phyloP scores from a whole-genome alignment of 1,284 basidiomycete species.

The Ceratobasidium sp. region DNA sequence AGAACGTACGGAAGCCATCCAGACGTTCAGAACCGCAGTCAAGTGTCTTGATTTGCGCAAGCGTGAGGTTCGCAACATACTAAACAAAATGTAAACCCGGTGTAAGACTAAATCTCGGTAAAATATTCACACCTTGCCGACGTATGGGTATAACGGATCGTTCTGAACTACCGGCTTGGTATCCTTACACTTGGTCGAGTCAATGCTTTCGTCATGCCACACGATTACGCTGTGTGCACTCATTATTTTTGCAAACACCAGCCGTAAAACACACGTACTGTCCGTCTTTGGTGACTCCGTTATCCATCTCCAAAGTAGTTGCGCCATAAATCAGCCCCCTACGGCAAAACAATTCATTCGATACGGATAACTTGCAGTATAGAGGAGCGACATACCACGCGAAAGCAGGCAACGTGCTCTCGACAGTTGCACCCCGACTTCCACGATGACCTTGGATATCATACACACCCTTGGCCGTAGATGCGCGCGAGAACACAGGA shows the following conservation, averaged over 20 bases:
- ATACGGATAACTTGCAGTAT: background rate
- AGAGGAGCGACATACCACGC: slow-evolving; percentile 68
- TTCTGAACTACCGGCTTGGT: slow-evolving; percentile 64
- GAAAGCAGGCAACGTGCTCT: slow-evolving; percentile 78
- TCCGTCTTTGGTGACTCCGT: slow-evolving; percentile 72
- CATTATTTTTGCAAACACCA: background rate
- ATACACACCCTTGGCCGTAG: slow-evolving; percentile 26
- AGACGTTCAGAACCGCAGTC: slow-evolving; percentile 83
- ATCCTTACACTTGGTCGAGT: slow-evolving; percentile 74
- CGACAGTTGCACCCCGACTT: slow-evolving; percentile 78
- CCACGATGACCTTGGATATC: slow-evolving; percentile 78
- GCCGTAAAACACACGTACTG: slow-evolving; percentile 56
- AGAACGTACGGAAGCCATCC: slow-evolving; percentile 69
- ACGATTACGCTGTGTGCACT: slow-evolving; percentile 71
- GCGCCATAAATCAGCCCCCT: slow-evolving; percentile 81
- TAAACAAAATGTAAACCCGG: slow-evolving; percentile 66
- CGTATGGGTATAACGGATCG: slow-evolving; percentile 54
- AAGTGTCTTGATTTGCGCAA: slow-evolving; percentile 81
- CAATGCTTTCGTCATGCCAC: slow-evolving; percentile 82
- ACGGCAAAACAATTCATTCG: background rate
- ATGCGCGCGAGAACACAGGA: slow-evolving; percentile 36
- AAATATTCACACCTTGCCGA: slow-evolving; percentile 27
- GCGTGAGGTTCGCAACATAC: slow-evolving; percentile 79
- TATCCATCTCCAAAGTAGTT: slow-evolving; percentile 82
- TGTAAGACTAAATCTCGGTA: background rate